A percentile compares a stretch with the other conserved stretches of the same genome.
phyloP scores from a whole-genome alignment of 176 grass and related monocot species.

The Ensete glaucum region DNA sequence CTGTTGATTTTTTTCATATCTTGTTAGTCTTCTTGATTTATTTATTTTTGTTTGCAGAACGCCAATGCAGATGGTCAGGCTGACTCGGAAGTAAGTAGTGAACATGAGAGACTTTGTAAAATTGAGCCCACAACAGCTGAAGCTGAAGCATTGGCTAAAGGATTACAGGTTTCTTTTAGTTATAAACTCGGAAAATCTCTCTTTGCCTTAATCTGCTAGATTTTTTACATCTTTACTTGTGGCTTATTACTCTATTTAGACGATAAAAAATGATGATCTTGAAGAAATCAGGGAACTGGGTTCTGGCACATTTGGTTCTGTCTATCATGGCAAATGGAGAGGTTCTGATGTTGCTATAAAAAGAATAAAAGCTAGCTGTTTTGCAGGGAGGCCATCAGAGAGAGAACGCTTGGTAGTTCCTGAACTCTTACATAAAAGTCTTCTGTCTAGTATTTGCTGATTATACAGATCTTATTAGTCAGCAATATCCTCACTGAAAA shows the following conservation, averaged over 20 bases:
- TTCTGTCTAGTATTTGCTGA: background rate
- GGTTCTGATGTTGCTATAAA: conserved; percentile 31
- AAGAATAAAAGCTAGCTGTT: conserved; percentile 21
- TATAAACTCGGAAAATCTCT: background rate
- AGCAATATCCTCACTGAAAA: background rate
- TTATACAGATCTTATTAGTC: background rate
- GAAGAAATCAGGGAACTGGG: conserved; percentile 23
- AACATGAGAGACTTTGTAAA: conserved; percentile 33
- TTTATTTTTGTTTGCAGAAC: conserved; percentile 32
- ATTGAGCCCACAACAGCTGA: conserved; percentile 86
- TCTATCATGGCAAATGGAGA: conserved; percentile 29
- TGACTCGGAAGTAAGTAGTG: conserved; percentile 37
- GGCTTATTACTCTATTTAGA: background rate
- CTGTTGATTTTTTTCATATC: background rate
- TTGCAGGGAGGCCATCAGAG: conserved; percentile 10
- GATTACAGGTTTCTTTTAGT: background rate
- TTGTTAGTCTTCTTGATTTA: background rate
- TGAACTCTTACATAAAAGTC: background rate
- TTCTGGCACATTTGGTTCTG: conserved; percentile 25
- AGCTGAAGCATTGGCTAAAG: conserved; percentile 31
- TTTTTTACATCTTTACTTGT: background rate
- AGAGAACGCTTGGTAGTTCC: conserved; percentile 12
- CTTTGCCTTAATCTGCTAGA: background rate
- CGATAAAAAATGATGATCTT: conserved; percentile 17
- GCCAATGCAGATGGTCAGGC: background rate